Conservation (phyloP, 148 eudicot genomes). For the Agrostemma githago region DNA sequence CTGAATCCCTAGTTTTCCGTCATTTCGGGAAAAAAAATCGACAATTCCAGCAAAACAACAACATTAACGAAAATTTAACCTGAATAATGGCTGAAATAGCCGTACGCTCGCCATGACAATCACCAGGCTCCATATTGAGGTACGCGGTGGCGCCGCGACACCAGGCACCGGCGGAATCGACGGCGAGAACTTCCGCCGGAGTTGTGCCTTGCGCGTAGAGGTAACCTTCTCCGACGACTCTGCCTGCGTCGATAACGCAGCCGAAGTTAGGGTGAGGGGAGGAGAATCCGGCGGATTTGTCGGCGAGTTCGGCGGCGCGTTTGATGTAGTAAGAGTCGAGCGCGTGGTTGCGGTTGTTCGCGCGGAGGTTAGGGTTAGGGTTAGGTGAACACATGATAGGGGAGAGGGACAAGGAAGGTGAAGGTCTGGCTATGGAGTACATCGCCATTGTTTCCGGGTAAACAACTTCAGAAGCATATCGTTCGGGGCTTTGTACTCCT, state of each 20-base stretch:
- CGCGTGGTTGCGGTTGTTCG: slow-evolving; percentile 30
- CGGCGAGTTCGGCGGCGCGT: slow-evolving; percentile 81
- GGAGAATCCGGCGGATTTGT: slow-evolving; percentile 79
- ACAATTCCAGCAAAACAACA: not conserved
- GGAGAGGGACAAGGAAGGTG: not conserved
- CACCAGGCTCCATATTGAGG: slow-evolving; percentile 89
- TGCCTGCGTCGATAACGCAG: slow-evolving; percentile 62
- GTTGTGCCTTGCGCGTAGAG: slow-evolving; percentile 86
- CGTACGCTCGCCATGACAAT: slow-evolving; percentile 64
- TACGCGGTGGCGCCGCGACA: slow-evolving; percentile 75
- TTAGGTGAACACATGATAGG: slow-evolving; percentile 29
- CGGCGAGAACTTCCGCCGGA: slow-evolving; percentile 82
- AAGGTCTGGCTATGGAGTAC: slow-evolving; percentile 19
- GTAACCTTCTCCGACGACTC: slow-evolving; percentile 70
- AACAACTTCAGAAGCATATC: too few relatives aligned
- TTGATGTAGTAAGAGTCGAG: slow-evolving; percentile 57
- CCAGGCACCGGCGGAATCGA: slow-evolving; percentile 55
- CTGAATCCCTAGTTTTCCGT: not conserved
- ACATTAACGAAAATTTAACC: slow-evolving; percentile 30
- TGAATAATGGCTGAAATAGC: slow-evolving; percentile 67
- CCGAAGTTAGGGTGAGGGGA: slow-evolving; percentile 95
- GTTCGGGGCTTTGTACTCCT: too few relatives aligned
- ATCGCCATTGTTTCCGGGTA: slow-evolving; percentile 22
- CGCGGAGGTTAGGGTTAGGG: slow-evolving; percentile 8
- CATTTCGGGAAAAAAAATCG: not conserved